These are phyloP conservation scores for Aspergillus affinis DNA, from an alignment of 495 filamentous ascomycete genomes.

Conservation along the genomic window DNA sequence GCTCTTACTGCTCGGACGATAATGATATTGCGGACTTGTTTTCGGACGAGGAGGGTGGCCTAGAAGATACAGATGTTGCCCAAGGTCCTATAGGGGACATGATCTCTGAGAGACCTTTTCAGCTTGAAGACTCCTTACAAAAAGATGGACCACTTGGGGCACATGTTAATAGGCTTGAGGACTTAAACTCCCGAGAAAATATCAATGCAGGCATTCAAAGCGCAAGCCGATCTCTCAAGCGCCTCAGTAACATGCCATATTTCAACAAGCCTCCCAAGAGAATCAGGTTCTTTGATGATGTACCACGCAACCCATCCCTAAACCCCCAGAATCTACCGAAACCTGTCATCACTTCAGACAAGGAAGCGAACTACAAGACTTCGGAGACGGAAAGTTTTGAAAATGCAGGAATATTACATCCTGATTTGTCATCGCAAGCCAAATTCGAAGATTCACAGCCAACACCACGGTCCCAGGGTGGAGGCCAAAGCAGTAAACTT, in stretches of 20 bases:
- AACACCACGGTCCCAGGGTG: constrained; percentile 21
- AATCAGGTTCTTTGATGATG: constrained; percentile 23
- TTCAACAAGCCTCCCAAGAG: constrained; percentile 26
- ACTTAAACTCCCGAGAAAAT: neutral
- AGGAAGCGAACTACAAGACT: neutral
- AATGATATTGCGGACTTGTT: constrained; percentile 29
- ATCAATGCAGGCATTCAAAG: constrained; percentile 5
- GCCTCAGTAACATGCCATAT: constrained; percentile 8
- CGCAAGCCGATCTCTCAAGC: constrained; percentile 16
- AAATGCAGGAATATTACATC: neutral
- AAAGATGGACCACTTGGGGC: neutral
- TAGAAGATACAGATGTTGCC: constrained; percentile 13
- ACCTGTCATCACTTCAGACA: neutral
- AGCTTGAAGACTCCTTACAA: neutral
- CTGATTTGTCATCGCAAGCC: neutral
- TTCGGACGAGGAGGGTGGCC: constrained; percentile 22
- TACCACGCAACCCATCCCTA: neutral
- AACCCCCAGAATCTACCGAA: neutral
- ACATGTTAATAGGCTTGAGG: neutral
- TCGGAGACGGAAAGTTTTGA: neutral
- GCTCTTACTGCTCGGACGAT: constrained; percentile 56
- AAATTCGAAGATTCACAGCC: constrained; percentile 18
- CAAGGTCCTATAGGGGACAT: constrained; percentile 13
- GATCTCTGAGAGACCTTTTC: constrained; percentile 6
- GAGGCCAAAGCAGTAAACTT: constrained; percentile 39